Conservation (phyloP, 768 basidiomycete species). For the Pholiota conissans region DNA sequence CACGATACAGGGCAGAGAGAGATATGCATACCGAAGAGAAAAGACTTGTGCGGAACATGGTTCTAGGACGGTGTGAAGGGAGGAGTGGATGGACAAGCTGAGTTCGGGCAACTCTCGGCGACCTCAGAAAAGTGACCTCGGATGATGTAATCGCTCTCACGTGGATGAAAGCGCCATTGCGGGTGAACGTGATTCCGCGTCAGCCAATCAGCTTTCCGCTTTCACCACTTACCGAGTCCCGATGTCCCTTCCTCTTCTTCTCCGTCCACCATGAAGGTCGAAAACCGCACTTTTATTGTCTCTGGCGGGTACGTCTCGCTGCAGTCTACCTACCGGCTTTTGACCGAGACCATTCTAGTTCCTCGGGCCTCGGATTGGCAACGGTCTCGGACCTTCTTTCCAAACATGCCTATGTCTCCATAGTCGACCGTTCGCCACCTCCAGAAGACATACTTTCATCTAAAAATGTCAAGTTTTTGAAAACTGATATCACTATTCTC, state of each 20-base stretch:
- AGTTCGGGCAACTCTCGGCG: conserved; percentile 8
- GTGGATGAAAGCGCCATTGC: neutral
- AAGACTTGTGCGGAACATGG: conserved; percentile 48
- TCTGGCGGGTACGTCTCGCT: conserved; percentile 49
- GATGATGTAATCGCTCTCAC: conserved; percentile 21
- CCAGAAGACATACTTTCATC: conserved; percentile 22
- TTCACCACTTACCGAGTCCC: conserved; percentile 14
- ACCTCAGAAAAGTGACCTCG: neutral
- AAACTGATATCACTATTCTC: conserved; percentile 41
- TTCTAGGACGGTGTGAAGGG: conserved; percentile 12
- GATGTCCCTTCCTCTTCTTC: neutral
- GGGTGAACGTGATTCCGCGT: conserved; percentile 14
- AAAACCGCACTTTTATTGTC: conserved; percentile 52
- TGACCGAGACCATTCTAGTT: conserved; percentile 29
- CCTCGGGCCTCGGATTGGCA: conserved; percentile 58
- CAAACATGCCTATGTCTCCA: conserved; percentile 45
- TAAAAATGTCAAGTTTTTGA: conserved; percentile 34
- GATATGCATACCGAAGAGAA: conserved; percentile 40
- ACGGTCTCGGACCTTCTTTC: conserved; percentile 46
- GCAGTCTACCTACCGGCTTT: neutral
- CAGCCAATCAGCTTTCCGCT: conserved; percentile 17
- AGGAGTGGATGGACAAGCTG: conserved; percentile 9
- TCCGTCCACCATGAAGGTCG: conserved; percentile 41
- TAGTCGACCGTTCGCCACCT: conserved; percentile 50
- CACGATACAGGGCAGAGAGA: neutral